Evolutionary conservation across 1,284 basidiomycete species (phyloP), one percentile per base, ranked within the genome.

Genomic region (Anthracocystis setariae): DNA sequence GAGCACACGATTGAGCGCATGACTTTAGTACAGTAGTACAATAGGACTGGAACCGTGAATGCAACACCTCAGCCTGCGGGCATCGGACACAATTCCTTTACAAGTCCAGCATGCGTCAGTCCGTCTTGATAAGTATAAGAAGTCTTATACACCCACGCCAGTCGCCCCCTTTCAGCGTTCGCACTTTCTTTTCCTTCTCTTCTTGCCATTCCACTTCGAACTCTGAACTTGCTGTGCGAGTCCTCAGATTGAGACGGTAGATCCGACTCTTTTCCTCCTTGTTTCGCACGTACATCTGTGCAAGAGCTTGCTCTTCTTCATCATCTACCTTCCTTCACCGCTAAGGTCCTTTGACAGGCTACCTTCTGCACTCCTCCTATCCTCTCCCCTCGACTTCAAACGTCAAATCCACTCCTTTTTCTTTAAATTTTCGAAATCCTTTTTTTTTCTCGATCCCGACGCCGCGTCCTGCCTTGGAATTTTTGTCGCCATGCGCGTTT

Each of bases 341-440:
- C 49, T 54, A 50, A 49, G 58, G 57, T 50, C 62, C 62, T 65
- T 65, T 46, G 62, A 65, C 18, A 65, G 62, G 62, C 55, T 49
- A 50, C 55, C 10, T 13, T 35, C 44, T 20, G 39, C 38, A 5
- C 0, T 12, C 33, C 17, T 24, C 33, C 23, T 40, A 21, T 5
- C n/a, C 32, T 40, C 25, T 13, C 25, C 35, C 8, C 21, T 18
- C 38, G n/a, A n/a, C n/a, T n/a, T n/a, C n/a, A n/a, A n/a, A n/a
- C n/a, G n/a, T n/a, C n/a, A n/a, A n/a, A n/a, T n/a, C 2, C 25
- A 27, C 23, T 46, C 24, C 18, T 8, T 43, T 45, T 37, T 32
- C 18, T 24, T 45, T 24, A 32, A 35, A 12, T 29, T 29, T 29
- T n/a, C n/a, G n/a, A 20, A 1, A 21, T 39, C 27, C n/a, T 17